A percentile compares a stretch with the other conserved stretches of the same genome.
Evolutionary conservation across 768 basidiomycete species (phyloP).

Genomic region (Coprinopsis sp.): DNA sequence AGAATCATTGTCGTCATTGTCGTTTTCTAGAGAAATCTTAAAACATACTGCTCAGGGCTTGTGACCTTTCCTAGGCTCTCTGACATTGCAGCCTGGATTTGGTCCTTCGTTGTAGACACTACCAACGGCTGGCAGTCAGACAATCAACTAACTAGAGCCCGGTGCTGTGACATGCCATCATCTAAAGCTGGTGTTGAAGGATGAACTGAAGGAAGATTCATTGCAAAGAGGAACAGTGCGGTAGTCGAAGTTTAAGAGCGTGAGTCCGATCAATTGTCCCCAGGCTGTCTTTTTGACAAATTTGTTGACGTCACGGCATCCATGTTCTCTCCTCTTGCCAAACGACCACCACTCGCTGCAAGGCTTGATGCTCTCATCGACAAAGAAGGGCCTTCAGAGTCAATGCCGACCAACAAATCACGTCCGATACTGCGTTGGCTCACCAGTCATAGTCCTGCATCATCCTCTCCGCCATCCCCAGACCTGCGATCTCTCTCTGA

Average conservation of each 20-base stretch:
- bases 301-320: slow-evolving; percentile 25
- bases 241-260: too few species aligned
- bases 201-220: slow-evolving; percentile 43
- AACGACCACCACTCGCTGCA: slow-evolving; percentile 16
- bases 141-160: not conserved
- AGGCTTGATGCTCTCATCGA: slow-evolving; percentile 20
- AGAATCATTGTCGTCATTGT: not conserved
- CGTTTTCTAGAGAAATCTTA: not conserved
- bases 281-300: too few species aligned
- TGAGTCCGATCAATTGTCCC: too few species aligned
- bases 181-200: slow-evolving; percentile 44
- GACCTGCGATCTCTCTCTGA: slow-evolving; percentile 38
- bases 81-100: slow-evolving; percentile 39
- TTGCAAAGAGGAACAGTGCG: not conserved
- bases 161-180: slow-evolving; percentile 49
- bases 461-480: slow-evolving; percentile 36
- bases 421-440: slow-evolving; percentile 45
- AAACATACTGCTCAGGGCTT: slow-evolving; percentile 58
- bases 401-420: slow-evolving; percentile 12
- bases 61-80: slow-evolving; percentile 52
- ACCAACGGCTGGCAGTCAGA: slow-evolving; percentile 6
- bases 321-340: slow-evolving; percentile 12
- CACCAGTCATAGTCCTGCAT: slow-evolving; percentile 27
- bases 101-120: slow-evolving; percentile 53
- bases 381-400: slow-evolving; percentile 1